phyloP scores from a whole-genome alignment of 176 grass and related monocot species.

The Zizania latifolia region DNA sequence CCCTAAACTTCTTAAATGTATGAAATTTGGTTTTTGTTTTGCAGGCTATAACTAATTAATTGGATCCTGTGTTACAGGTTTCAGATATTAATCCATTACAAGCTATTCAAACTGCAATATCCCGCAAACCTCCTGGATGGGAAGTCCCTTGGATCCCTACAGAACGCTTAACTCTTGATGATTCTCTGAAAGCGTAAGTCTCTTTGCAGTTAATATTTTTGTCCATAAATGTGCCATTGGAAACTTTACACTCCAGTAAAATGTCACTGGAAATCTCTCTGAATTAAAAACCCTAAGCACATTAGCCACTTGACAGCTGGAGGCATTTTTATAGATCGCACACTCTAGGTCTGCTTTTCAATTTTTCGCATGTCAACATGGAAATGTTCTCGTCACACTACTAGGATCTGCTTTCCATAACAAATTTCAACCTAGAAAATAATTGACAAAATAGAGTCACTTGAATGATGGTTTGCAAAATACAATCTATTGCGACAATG shows the following conservation, averaged over 20 bases:
- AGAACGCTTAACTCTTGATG: constrained; percentile 54
- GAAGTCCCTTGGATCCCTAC: constrained; percentile 56
- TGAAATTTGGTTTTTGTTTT: not conserved
- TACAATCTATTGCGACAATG: not conserved
- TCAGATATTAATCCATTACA: constrained; percentile 75
- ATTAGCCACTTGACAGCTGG: not conserved
- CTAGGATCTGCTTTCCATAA: not conserved
- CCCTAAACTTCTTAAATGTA: not conserved
- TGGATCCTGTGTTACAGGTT: constrained; percentile 38
- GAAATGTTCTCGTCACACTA: not conserved
- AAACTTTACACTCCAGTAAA: not conserved
- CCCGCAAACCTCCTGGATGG: constrained; percentile 55
- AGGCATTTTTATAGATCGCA: not conserved
- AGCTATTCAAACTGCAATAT: constrained; percentile 57
- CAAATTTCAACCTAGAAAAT: not conserved
- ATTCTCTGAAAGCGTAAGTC: constrained; percentile 80
- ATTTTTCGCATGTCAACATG: not conserved
- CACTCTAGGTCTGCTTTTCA: not conserved
- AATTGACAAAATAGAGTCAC: not conserved
- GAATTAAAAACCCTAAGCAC: not conserved
- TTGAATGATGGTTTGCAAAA: not conserved
- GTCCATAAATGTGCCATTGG: not conserved
- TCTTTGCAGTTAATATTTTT: not conserved
- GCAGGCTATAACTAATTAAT: not conserved
- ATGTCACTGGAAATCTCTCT: not conserved